These are phyloP conservation scores for Dillenia suffruticosa DNA, from an alignment of 164 flowering plant species.

Conservation along the genomic window DNA sequence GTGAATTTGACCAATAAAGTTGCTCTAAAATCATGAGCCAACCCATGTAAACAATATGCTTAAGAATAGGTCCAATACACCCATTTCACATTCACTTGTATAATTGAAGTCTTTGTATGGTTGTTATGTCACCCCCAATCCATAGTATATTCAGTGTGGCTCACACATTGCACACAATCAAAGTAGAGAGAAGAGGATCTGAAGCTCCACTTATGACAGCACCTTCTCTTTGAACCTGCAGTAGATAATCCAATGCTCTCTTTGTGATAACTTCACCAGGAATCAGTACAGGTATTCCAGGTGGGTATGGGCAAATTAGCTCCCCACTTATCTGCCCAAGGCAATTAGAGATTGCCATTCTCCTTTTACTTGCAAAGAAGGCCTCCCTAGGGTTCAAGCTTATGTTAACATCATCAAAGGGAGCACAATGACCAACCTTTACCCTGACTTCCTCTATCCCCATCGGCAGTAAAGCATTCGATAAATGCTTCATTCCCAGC, in stretches of 20 bases:
- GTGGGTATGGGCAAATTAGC: conserved; percentile 63
- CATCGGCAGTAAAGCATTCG: conserved; percentile 7
- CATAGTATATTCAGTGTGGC: no score
- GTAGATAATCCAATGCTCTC: conserved; percentile 33
- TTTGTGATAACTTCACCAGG: conserved; percentile 52
- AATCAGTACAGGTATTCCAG: conserved; percentile 48
- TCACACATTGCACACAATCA: conserved; percentile 33
- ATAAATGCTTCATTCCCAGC: conserved; percentile 29
- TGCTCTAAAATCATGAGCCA: no score
- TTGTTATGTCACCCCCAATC: no score
- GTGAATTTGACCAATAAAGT: no score
- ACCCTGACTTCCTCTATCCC: conserved; percentile 2
- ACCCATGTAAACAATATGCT: no score
- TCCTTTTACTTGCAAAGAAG: conserved; percentile 57
- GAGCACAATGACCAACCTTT: conserved; percentile 7
- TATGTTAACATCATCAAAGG: conserved; percentile 35
- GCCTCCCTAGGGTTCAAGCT: conserved; percentile 70
- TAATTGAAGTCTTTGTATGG: no score
- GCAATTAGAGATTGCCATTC: conserved; percentile 26
- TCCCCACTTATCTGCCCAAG: conserved; percentile 51
- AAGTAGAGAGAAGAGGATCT: conserved; percentile 38
- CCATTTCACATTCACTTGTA: no score
- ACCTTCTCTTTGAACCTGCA: conserved; percentile 33
- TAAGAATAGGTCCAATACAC: no score
- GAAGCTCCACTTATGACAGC: conserved; percentile 44